phyloP scores from a whole-genome alignment of 805 yeast species.

The Candida montana region DNA sequence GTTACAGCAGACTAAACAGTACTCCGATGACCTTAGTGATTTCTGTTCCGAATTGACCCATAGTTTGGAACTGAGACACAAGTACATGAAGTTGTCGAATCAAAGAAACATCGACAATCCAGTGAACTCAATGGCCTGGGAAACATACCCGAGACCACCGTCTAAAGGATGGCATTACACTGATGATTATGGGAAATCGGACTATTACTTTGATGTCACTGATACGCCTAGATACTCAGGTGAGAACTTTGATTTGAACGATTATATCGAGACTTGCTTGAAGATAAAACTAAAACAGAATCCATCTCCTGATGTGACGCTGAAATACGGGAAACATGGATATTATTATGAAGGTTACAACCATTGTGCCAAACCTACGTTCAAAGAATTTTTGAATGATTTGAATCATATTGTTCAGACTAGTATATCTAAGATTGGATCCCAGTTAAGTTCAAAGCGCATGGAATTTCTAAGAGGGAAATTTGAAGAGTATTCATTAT shows the following conservation, averaged over 20 bases:
- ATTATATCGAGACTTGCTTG: slow-evolving; percentile 18
- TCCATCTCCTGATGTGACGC: not conserved
- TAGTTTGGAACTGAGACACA: slow-evolving; percentile 50
- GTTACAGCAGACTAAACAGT: slow-evolving; percentile 11
- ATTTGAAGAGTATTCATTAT: slow-evolving; percentile 30
- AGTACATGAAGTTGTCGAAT: slow-evolving; percentile 55
- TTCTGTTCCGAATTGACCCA: slow-evolving; percentile 14
- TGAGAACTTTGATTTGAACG: slow-evolving; percentile 28
- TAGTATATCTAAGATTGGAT: slow-evolving; percentile 10
- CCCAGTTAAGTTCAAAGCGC: slow-evolving; percentile 23
- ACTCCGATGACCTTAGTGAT: slow-evolving; percentile 9
- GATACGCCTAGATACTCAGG: slow-evolving; percentile 31
- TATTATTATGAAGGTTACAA: slow-evolving; percentile 1
- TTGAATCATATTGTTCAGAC: slow-evolving; percentile 22
- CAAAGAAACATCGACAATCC: slow-evolving; percentile 74
- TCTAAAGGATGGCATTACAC: slow-evolving; percentile 38
- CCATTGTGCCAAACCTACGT: slow-evolving; percentile 20
- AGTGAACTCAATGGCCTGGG: slow-evolving; percentile 60
- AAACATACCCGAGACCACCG: slow-evolving; percentile 75
- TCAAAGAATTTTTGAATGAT: slow-evolving; percentile 28
- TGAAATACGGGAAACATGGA: not conserved
- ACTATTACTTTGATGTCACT: slow-evolving; percentile 21
- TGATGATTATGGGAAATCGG: slow-evolving; percentile 23
- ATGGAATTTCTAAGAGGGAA: slow-evolving; percentile 28
- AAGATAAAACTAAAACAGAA: not conserved